Evolutionary conservation across 306 rosid genomes (phyloP), one percentile per base, ranked within the genome.

Genomic region (Quercus gilva): DNA sequence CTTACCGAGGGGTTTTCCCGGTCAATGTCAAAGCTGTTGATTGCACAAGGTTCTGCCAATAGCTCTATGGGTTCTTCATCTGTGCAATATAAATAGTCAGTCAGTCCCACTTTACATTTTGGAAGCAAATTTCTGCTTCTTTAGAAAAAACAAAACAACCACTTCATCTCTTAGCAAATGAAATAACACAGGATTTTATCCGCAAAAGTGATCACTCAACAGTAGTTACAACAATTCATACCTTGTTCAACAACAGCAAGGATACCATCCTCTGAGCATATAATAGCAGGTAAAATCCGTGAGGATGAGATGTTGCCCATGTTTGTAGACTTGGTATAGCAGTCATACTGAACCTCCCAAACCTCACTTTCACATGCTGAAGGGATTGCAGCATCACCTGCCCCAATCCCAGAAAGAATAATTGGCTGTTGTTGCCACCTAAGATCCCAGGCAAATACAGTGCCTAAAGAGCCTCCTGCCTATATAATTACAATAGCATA

Each of bases 391-490:
- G 68, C 31, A 69, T 89, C 84, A 53, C 88, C 91, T 70, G 86
- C 82, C 41, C 88, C 97, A n/a, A 79, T 74, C 51, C 91, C 95
- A 0, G 97, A 92, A 56, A 94, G 94, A 87, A 92, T 83, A 76
- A 92, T 87, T 0, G 99, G 97, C 78, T 92, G 92, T 78, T 92
- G 88, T 61, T 85, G 97, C 91, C 88, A 87, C 87, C 97, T 91
- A 69, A 94, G 93, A 91, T 94, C 99, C 99, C 99, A 94, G 18
- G 97, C 95, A 85, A 94, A 94, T 74, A 90, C 92, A 74, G 95
- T 90, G 23, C 99, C 99, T 74, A 85, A 87, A 81, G 99, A 92
- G 57, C 97, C 97, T 73, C 95, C 97, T 37, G 97, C 97, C 98
- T 92, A 75, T 71, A 55, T 71, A 55, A 76, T 76, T 57, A 79